Base-by-base conservation (phyloP, 2,329 filamentous ascomycete species). In the Dactylellina cionopaga region DNA sequence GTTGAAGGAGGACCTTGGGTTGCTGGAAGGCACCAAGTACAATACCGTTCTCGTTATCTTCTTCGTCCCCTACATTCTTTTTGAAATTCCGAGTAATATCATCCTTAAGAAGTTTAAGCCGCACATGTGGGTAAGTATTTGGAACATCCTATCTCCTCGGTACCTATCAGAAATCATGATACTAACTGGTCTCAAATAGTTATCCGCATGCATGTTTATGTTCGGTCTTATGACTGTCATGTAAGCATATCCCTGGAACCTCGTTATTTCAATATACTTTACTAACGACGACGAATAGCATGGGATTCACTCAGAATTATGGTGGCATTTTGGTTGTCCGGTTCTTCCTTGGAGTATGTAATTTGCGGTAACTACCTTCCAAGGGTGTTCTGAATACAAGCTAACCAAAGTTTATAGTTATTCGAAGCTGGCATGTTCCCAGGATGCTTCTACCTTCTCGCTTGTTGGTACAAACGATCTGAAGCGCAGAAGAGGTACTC, bases 401-500 rank as follows among this genome's bases (percentile, higher is more conserved):
- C 54, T 55, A 39, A 54, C 31, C 31, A 15, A 11, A 39, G 1
- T 15, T 5, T 22, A 6, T 44, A 71, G 66, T 54, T 76, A 52
- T 73, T 56, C 71, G 89, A 92, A 81, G 87, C 88, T 3, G 90
- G 89, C 80, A 91, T 92, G 85, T 91, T 91, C 75, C 89, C 89
- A 1, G 90, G 89, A 31, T 89, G 87, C 80, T 84, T 90, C 78
- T 90, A 92, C 78, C 82, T 93, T 5, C 66, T 92, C 73, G 88
- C 91, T 66, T 94, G 94, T 89, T 96, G 91, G 92, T 99, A 98
- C 77, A 88, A 89, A 70, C 88, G 94, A 70, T 84, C 84, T 44
- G 95, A 98, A 81, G 92, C 93, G 1, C 94, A 98, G 81, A 92
- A 92, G 78, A 88, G 95, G 27, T 97, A 93, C 81, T 91, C 89